Base-by-base conservation (phyloP, 305 asterid genomes). In the Withania somnifera region DNA sequence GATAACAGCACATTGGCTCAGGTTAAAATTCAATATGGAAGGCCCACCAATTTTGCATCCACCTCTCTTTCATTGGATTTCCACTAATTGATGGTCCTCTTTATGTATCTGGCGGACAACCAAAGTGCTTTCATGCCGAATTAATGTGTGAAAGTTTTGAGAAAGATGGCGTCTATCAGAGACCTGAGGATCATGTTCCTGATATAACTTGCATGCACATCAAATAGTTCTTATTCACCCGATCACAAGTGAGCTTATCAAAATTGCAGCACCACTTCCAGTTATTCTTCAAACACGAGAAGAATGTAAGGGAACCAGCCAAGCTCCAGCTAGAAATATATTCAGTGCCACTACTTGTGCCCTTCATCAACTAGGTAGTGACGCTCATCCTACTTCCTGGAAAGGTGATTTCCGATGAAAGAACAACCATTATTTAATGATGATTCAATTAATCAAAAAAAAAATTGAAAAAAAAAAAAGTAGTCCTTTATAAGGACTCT, bases 21-120 rank as follows among this genome's bases (percentile, higher is more conserved):
- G 98, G 97, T 93, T 80, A 94, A 94, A 86, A 96, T 96, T 86
- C 94, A 94, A 85, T 93, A 98, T 54, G 99, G 99, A 82, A 94
- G 99, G 89, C 98, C 99, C 99, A 96, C 88, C 99, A 96, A 85
- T 94, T 96, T 69, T 95, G 98, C 78, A 94, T 96, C 85, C 99
- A 96, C 87, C 97, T 96, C 77, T 90, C 98, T 81, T 96, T 87
- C 88, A 90, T 90, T 58, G 98, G 97, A 71, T 94, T 91, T 87
- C 98, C 99, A 79, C 91, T 93, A 63, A 75, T 90, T 82, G 95
- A 97, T 81, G 99, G 94, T 85, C 98, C 99, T 80, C 98, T 96
- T 73, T 96, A 96, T 85, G 81, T 85, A 86, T 84, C 87, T n/a
- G 95, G 91, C 80, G 99, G 99, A 78, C 92, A 85, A 66, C 98